phyloP scores from a whole-genome alignment of 1,284 basidiomycete genomes.

The Spongiforma sp. region DNA sequence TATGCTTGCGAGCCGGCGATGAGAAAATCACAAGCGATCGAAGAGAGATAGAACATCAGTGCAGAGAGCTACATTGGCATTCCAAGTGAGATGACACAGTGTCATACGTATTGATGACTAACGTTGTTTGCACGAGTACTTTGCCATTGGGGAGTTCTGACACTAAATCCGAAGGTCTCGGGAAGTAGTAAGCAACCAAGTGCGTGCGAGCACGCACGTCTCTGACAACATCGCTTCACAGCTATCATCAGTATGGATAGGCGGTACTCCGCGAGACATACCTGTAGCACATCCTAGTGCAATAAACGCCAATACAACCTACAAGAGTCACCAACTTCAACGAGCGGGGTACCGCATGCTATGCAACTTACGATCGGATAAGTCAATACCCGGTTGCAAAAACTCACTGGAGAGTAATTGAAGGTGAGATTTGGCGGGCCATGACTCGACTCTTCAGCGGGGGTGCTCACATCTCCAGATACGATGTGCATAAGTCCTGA shows the following conservation, averaged over 20 bases:
- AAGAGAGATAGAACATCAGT: conserved; percentile 35
- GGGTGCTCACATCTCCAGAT: conserved; percentile 37
- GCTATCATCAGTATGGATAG: conserved; percentile 8
- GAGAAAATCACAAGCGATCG: conserved; percentile 36
- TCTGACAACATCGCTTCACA: conserved; percentile 29
- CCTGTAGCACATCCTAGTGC: conserved; percentile 35
- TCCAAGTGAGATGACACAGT: neutral
- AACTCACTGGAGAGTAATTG: conserved; percentile 32
- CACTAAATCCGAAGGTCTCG: conserved; percentile 7
- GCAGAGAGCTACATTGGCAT: conserved; percentile 29
- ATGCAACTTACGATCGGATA: conserved; percentile 32
- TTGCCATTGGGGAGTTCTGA: conserved; percentile 33
- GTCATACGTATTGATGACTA: conserved; percentile 9
- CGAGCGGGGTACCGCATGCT: neutral
- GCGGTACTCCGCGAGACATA: conserved; percentile 10
- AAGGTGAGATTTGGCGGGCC: conserved; percentile 4
- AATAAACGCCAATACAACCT: conserved; percentile 36
- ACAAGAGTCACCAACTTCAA: neutral
- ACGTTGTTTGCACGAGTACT: conserved; percentile 33
- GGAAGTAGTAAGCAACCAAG: neutral
- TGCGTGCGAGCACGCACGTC: conserved; percentile 22
- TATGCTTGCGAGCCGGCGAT: conserved; percentile 39
- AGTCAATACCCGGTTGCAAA: conserved; percentile 32
- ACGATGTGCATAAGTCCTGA: conserved; percentile 38
- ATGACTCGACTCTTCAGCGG: neutral